Evolutionary conservation across 2,329 filamentous ascomycete species (phyloP).

Genomic region (Arthrinium phaeospermum): DNA sequence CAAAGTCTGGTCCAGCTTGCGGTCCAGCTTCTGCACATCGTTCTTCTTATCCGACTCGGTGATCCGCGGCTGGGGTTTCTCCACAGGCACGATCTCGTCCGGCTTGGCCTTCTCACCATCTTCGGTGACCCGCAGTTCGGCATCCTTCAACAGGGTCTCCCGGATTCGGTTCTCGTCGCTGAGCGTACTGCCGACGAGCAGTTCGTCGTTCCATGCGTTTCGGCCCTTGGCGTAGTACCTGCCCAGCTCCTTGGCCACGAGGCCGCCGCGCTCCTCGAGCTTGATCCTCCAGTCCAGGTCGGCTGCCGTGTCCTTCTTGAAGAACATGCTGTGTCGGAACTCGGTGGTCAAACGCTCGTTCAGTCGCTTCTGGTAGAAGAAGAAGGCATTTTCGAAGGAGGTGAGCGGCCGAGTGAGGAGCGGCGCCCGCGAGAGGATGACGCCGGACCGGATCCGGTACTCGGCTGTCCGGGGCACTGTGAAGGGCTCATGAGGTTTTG

Average conservation of each 20-base stretch:
- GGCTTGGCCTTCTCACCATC: constrained; percentile 64
- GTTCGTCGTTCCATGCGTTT: constrained; percentile 89
- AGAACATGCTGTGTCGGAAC: constrained; percentile 92
- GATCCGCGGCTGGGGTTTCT: constrained; percentile 70
- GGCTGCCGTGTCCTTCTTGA: constrained; percentile 84
- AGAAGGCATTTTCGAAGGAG: constrained; percentile 90
- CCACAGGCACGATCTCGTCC: constrained; percentile 69
- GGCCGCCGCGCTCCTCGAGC: constrained; percentile 72
- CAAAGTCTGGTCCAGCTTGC: constrained; percentile 79
- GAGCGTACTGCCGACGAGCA: constrained; percentile 74
- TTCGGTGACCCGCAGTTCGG: constrained; percentile 66
- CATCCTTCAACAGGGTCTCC: constrained; percentile 75
- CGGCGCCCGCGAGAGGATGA: constrained; percentile 88
- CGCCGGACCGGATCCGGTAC: constrained; percentile 65
- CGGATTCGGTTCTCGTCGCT: constrained; percentile 69
- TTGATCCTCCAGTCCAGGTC: constrained; percentile 92
- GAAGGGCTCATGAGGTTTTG: constrained; percentile 37
- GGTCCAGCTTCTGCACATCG: constrained; percentile 80
- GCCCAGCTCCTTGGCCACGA: constrained; percentile 84
- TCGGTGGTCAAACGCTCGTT: constrained; percentile 90
- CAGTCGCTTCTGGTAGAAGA: constrained; percentile 95
- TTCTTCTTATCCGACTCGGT: constrained; percentile 80
- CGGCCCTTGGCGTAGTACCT: constrained; percentile 74
- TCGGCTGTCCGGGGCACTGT: constrained; percentile 34
- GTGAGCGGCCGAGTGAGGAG: constrained; percentile 83